Evolutionary conservation across 768 basidiomycete genomes (phyloP), one percentile per base, ranked within the genome.

Genomic region (Pisolithus microcarpus): DNA sequence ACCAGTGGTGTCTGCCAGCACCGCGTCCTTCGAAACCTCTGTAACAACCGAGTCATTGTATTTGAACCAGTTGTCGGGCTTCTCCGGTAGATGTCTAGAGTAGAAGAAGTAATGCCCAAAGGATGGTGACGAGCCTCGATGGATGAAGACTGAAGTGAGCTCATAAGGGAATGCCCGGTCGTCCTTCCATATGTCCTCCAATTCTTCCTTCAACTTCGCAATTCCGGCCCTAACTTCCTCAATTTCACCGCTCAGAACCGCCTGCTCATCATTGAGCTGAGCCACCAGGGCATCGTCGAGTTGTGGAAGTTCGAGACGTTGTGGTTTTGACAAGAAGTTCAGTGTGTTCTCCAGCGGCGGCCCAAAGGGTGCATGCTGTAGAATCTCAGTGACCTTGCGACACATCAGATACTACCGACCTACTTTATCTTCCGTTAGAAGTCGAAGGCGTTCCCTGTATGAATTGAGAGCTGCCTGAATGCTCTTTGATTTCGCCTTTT

Each of bases 81-180:
- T 69, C 44, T 81, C 79, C 1, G 92, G 94, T 13, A 96, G 73
- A 65, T 91, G 78, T 38, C 92, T 79, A 49, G 93, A 90, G 66
- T 95, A 96, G 68, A 97, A 91, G 75, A 92, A 98, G 68, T 96
- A 96, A 64, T 96, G 94, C 3, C 92, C 92, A 70, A 82, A 92
- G 7, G 86, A 87, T 2, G 90, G 84, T 16, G 84, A 87, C 49
- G 84, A 78, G 44, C 93, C 94, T 26, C 94, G 85, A 66, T 98
- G 94, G 53, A 97, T 87, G 73, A 91, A 98, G 18, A 97, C 95
- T 9, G 91, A 89, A 0, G 90, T 91, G 40, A 98, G 77, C 62
- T 96, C 91, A 64, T 96, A 98, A 28, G 84, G 83, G 7, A 80
- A 81, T 28, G 75, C 69, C 15, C 65, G 75, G 40, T 81, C 81